Base-by-base conservation (phyloP, 768 basidiomycete species). In the Suillus cothurnatus region DNA sequence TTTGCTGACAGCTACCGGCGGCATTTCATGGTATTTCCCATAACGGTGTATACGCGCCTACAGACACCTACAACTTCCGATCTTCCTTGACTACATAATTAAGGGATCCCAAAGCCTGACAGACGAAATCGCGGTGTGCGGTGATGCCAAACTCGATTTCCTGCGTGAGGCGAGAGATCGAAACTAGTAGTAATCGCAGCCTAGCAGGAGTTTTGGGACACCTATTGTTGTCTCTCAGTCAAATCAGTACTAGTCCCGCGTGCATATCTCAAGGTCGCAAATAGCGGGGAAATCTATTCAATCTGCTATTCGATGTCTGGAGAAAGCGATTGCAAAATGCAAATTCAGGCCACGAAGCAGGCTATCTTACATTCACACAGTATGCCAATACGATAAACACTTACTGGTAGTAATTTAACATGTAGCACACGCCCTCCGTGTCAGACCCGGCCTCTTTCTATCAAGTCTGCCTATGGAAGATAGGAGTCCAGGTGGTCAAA, bases 11-110 rank as follows among this genome's bases (percentile, higher is more conserved):
- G 50, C 26, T 34, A 34, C 53, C 53, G 26, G 39, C 58, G 39
- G 57, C 19, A 59, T 21, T 59, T 59, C 58, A 28, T 39, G 39
- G 57, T 11, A 59, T 21, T 59, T 59, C 58, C 39, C 31, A 59
- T 59, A 59, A 59, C 28, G 26, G 58, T 28, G 6, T 21, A 11
- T 19, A 17, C 23, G 23, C 57, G 17, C 36, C 23, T 39, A 41
- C 8, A 4, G 36, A 15, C 23, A 5, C 38, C 38, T 34, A n/a
- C 11, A 34, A 11, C 6, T 32, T 32, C 21, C 17, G 31, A 31
- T 17, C 50, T 50, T 50, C 28, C 19, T 34, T 14, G 15, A 34
- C 26, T 50, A 21, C 26, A 2, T 31, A 53, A 31, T 31, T 19
- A 3, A 15, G 23, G 38, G 12, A 14, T 34, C 38, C 38, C 14